These are phyloP conservation scores for Gossypium turneri DNA, from an alignment of 345 rosid genomes.

Conservation along the genomic window DNA sequence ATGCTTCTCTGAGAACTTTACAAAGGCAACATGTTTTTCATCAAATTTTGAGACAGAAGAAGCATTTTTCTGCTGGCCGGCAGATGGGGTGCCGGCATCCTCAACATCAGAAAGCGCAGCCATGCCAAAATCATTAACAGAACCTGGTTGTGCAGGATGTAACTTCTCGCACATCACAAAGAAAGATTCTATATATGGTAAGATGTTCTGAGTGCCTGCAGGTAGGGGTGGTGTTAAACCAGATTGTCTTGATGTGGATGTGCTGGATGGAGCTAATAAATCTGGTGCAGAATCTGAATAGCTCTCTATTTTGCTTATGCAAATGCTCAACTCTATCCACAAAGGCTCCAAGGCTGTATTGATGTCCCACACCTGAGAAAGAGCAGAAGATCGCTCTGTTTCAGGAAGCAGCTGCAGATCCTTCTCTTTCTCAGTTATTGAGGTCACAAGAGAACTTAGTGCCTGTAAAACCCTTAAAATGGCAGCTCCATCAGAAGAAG, in stretches of 20 bases:
- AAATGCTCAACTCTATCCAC: conserved; percentile 79
- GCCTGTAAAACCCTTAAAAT: conserved; percentile 88
- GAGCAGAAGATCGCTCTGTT: conserved; percentile 56
- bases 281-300: conserved; percentile 65
- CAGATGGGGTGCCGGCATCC: conserved; percentile 45
- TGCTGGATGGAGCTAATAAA: conserved; percentile 29
- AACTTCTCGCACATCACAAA: conserved; percentile 86
- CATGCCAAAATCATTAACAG: conserved; percentile 50
- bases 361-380: conserved; percentile 63
- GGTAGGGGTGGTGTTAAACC: conserved; percentile 76
- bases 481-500: conserved; percentile 90
- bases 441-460: conserved; percentile 67
- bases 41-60: conserved; percentile 54
- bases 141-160: conserved; percentile 71
- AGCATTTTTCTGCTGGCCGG: conserved; percentile 48
- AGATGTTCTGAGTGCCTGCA: conserved; percentile 92
- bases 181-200: conserved; percentile 94
- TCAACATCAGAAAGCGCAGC: conserved; percentile 59
- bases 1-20: conserved; percentile 87
- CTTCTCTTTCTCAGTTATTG: conserved; percentile 56
- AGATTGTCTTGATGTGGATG: conserved; percentile 51
- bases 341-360: conserved; percentile 84
- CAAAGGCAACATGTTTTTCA: conserved; percentile 76
- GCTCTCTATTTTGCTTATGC: conserved; percentile 91
- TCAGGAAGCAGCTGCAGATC: conserved; percentile 45